A percentile compares a stretch with the other conserved stretches of the same genome.
Evolutionary conservation across 139 green algal genomes (phyloP).

Genomic region (Nannochloris sp.): DNA sequence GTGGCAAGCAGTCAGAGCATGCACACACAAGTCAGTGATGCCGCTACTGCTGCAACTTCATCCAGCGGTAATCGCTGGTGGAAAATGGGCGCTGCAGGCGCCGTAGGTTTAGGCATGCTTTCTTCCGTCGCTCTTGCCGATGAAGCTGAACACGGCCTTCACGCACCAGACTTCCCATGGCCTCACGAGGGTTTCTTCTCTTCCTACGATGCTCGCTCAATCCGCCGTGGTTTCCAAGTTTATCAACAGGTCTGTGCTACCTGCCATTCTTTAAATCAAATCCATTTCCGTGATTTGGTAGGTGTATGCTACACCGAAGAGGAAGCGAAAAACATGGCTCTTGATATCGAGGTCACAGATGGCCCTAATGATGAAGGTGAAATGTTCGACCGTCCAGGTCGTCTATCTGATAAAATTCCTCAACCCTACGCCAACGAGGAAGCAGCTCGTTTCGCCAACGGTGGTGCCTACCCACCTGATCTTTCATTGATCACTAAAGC

Average conservation of each 20-base stretch:
- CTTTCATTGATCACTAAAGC: constrained; percentile 94
- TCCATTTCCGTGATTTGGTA: constrained; percentile 95
- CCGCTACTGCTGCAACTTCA: not conserved
- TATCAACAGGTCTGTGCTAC: constrained; percentile 84
- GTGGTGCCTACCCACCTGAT: constrained; percentile 98
- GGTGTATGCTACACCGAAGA: constrained; percentile 96
- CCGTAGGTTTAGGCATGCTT: constrained; percentile 14
- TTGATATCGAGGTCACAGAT: constrained; percentile 84
- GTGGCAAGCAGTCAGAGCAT: not conserved
- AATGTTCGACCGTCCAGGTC: constrained; percentile 87
- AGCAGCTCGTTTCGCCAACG: constrained; percentile 90
- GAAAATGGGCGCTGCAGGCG: not conserved
- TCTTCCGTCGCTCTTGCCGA: constrained; percentile 49
- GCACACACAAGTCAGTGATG: too few species aligned
- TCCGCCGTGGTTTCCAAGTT: constrained; percentile 90
- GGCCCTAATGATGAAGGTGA: constrained; percentile 98
- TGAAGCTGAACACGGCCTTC: constrained; percentile 89
- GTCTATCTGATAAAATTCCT: constrained; percentile 84
- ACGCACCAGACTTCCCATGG: constrained; percentile 82
- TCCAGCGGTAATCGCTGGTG: not conserved
- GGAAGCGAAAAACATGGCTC: constrained; percentile 90
- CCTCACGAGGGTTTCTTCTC: constrained; percentile 83
- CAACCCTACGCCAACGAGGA: constrained; percentile 88
- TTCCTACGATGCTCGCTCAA: constrained; percentile 89
- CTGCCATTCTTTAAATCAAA: constrained; percentile 88